Evolutionary conservation across 31 red algal species (phyloP).

Genomic region (Bonnemaisonia californica): DNA sequence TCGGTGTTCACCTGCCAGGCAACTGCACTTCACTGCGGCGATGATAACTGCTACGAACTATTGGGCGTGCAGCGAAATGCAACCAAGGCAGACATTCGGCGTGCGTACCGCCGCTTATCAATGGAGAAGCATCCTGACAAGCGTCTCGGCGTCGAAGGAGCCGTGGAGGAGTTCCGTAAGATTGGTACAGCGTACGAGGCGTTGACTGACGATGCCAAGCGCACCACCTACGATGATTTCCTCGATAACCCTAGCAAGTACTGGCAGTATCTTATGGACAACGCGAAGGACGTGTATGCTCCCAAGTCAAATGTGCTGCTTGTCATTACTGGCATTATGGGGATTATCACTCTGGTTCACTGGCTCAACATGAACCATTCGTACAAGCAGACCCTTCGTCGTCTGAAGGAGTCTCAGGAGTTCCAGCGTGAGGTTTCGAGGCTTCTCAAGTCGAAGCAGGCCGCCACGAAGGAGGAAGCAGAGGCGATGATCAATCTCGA

Average conservation of each 20-base stretch:
- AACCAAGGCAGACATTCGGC: conserved; percentile 51
- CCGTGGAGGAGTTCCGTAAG: conserved; percentile 44
- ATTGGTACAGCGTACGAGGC: conserved; percentile 78
- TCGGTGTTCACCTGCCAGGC: not conserved
- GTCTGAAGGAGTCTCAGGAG: conserved; percentile 49
- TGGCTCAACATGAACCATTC: conserved; percentile 77
- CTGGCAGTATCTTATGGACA: conserved; percentile 50
- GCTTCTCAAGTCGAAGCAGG: conserved; percentile 59
- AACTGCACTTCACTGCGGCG: not conserved
- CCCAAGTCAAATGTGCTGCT: conserved; percentile 65
- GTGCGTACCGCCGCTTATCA: conserved; percentile 70
- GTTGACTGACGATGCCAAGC: conserved; percentile 44
- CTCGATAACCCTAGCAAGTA: conserved; percentile 83
- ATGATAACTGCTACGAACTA: conserved; percentile 68
- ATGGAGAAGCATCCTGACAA: conserved; percentile 74
- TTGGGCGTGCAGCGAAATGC: conserved; percentile 62
- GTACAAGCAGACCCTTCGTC: conserved; percentile 34
- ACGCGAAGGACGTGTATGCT: conserved; percentile 55
- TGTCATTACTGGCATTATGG: conserved; percentile 51
- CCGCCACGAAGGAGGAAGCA: conserved; percentile 53
- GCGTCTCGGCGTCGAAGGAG: conserved; percentile 50
- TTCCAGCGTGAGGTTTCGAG: conserved; percentile 62
- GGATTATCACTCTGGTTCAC: conserved; percentile 52
- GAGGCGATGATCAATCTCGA: conserved; percentile 68
- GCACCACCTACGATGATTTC: conserved; percentile 78